Percentiles rank a stretch among this genome's conserved stretches.
Evolutionary conservation across 768 basidiomycete species (phyloP).

Genomic region (Mycena polygramma): DNA sequence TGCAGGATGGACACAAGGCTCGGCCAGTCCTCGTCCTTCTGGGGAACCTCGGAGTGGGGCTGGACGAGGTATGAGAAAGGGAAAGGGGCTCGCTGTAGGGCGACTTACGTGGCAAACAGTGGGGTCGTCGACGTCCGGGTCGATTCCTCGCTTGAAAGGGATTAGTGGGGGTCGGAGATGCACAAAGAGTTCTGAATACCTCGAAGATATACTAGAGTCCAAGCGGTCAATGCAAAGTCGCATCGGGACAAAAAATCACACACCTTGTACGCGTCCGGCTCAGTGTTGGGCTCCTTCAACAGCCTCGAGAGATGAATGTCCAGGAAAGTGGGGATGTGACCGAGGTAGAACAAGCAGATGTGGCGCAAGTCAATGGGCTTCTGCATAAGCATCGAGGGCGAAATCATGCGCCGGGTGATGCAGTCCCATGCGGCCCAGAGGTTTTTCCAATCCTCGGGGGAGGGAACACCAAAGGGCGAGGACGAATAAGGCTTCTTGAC

Average conservation of each 20-base stretch:
- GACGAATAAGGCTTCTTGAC: slow-evolving; percentile 43
- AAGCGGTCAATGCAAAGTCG: slow-evolving; percentile 6
- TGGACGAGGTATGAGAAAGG: slow-evolving; percentile 46
- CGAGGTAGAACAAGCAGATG: slow-evolving; percentile 96
- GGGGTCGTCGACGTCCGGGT: slow-evolving; percentile 94
- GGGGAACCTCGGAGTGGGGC: slow-evolving; percentile 92
- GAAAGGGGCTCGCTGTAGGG: not conserved
- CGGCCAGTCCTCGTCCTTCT: slow-evolving; percentile 89
- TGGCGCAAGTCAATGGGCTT: slow-evolving; percentile 96
- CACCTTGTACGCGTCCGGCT: slow-evolving; percentile 86
- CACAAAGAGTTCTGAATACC: slow-evolving; percentile 49
- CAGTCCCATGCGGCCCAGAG: slow-evolving; percentile 94
- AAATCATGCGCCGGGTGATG: slow-evolving; percentile 88
- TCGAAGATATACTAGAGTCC: slow-evolving; percentile 77
- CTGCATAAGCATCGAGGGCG: slow-evolving; percentile 84
- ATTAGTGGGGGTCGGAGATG: not conserved
- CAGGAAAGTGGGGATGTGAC: slow-evolving; percentile 93
- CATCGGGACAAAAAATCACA: slow-evolving; percentile 27
- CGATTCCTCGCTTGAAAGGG: slow-evolving; percentile 85
- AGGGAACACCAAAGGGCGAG: slow-evolving; percentile 77
- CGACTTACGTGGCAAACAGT: slow-evolving; percentile 82
- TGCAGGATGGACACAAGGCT: slow-evolving; percentile 73
- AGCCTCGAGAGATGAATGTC: slow-evolving; percentile 90
- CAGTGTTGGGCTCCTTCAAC: slow-evolving; percentile 82
- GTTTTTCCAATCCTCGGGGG: slow-evolving; percentile 80